Evolutionary conservation across 225 moss, liverwort and hornwort genomes (phyloP), one percentile per base, ranked within the genome.

Genomic region (Marchantia paleacea): DNA sequence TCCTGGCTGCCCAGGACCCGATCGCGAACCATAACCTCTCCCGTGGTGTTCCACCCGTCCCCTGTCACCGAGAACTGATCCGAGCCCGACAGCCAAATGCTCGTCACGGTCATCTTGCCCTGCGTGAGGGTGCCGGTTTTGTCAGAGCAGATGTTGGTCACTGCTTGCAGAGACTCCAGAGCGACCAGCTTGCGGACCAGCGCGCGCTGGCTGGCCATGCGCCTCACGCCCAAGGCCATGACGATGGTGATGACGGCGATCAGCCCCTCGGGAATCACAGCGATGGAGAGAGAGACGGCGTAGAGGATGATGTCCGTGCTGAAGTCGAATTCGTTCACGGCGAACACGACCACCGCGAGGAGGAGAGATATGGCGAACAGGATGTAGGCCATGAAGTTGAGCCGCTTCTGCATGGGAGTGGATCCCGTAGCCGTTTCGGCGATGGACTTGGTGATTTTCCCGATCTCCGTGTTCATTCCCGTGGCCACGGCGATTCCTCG

Each of bases 21-120:
- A 68, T 68, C 67, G 29, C 47, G 52, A 2, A 67, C n/a, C 2
- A 26, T 53, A 0, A 79, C 24, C 29, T 79, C 48, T 0, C 78
- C 78, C 0, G 10, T 79, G 7, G 68, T 69, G 16, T 52, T n/a
- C 67, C 68, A 79, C 0, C 67, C 78, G 28, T 79, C 53, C 31
- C 78, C 78, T 4, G 67, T 52, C 8, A 79, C 68, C 0, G 52
- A 16, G 16, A 67, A 9, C 22, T 54, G 67, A 2, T 88, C 88
- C 49, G 49, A 55, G 11, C 67, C 84, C 20, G 83, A 83, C 26
- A 86, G n/a, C 86, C 90, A 90, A 0, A 89, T 30, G 54, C 51
- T 89, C 49, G 88, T 90, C 55, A 89, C 81, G 48, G 83, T 86
- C 90, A 90, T 89, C 80, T 90, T 90, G 10, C 88, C 88, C 72